A percentile compares a stretch with the other conserved stretches of the same genome.
These are phyloP conservation scores for Amaranthus tricolor DNA, from an alignment of 179 eudicot species.

Conservation along the genomic window DNA sequence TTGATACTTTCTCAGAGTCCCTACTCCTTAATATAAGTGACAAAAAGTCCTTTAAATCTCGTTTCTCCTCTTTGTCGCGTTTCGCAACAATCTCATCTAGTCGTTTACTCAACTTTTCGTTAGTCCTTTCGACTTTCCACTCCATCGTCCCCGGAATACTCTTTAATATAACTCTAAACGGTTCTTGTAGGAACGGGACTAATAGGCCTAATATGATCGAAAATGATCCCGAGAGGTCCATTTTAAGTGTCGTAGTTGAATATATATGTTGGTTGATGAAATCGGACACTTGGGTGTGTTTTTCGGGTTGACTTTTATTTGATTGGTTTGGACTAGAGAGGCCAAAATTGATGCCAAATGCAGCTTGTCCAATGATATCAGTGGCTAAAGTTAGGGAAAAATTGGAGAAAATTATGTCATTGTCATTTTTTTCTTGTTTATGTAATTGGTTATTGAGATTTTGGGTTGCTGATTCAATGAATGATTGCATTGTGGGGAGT, in stretches of 20 bases:
- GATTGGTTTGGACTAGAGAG: conserved; percentile 52
- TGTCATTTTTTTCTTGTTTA: conserved; percentile 28
- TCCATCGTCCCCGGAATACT: conserved; percentile 81
- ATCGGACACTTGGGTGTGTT: conserved; percentile 36
- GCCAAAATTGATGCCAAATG: conserved; percentile 87
- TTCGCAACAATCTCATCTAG: conserved; percentile 59
- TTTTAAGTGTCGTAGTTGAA: conserved; percentile 81
- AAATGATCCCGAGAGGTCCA: conserved; percentile 90
- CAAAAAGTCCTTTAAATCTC: conserved; percentile 67
- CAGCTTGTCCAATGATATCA: conserved; percentile 82
- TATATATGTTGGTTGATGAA: conserved; percentile 82
- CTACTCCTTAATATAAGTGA: conserved; percentile 75
- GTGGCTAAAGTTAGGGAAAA: conserved; percentile 76
- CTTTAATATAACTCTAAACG: conserved; percentile 68
- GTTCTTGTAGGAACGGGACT: conserved; percentile 74
- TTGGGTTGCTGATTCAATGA: conserved; percentile 51
- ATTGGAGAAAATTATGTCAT: conserved; percentile 56
- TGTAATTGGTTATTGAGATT: conserved; percentile 31
- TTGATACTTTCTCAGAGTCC: conserved; percentile 43
- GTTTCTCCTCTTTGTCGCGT: conserved; percentile 42
- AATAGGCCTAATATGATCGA: conserved; percentile 78
- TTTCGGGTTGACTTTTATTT: conserved; percentile 26
- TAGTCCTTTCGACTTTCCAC: conserved; percentile 59
- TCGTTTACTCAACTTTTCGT: conserved; percentile 45
- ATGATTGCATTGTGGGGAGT: conserved; percentile 76